phyloP scores from a whole-genome alignment of 2,329 filamentous ascomycete species.

The Harringtonia aguacate region DNA sequence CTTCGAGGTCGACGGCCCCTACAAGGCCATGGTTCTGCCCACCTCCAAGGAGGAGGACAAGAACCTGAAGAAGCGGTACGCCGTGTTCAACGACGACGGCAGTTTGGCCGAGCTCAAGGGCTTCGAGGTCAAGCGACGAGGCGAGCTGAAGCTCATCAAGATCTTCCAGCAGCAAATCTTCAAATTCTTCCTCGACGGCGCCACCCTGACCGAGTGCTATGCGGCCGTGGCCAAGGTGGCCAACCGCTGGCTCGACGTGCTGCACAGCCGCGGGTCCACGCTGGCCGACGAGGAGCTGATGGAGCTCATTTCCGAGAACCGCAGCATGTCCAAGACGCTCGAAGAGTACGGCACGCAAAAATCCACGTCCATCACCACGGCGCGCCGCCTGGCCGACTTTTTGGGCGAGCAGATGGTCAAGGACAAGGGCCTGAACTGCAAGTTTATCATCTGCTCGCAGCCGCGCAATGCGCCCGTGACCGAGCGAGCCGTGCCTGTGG shows the following conservation, averaged over 20 bases:
- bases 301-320: conserved; percentile 98
- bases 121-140: conserved; percentile 94
- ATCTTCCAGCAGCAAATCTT: conserved; percentile 99
- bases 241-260: conserved; percentile 91
- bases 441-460: conserved; percentile 90
- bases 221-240: conserved; percentile 85
- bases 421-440: conserved; percentile 98
- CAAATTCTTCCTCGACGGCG: conserved; percentile 95
- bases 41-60: conserved; percentile 99
- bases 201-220: conserved; percentile 82
- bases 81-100: conserved; percentile 97
- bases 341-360: conserved; percentile 95
- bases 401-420: conserved; percentile 98
- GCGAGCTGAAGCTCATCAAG: conserved; percentile 98
- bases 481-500: conserved; percentile 85
- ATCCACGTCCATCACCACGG: conserved; percentile 98
- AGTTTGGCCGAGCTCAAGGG: conserved; percentile 92
- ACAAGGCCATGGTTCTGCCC: conserved; percentile 92
- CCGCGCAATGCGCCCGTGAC: conserved; percentile 88
- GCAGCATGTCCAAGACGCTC: conserved; percentile 93
- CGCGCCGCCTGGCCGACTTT: conserved; percentile 89
- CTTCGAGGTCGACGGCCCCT: conserved; percentile 97
- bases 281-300: conserved; percentile 95
- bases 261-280: conserved; percentile 79
- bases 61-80: conserved; percentile 98